A percentile compares a stretch with the other conserved stretches of the same genome.
phyloP scores from a whole-genome alignment of 352 stramenopile species.

The Phytophthora quininea region DNA sequence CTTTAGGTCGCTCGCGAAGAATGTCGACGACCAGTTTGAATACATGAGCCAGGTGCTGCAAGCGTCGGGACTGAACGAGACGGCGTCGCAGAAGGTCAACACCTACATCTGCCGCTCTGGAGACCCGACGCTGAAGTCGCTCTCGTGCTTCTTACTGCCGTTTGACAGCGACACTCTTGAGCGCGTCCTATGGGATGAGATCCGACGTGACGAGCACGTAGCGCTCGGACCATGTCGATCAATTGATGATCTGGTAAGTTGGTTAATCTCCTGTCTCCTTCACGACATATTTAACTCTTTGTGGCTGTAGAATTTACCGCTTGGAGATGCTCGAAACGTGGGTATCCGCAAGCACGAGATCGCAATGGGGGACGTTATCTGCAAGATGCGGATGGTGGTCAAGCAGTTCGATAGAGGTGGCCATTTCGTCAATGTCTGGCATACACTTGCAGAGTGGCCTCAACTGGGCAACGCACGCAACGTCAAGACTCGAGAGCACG shows the following conservation, averaged over 20 bases:
- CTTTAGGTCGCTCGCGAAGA: background rate
- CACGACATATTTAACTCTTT: background rate
- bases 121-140: constrained; percentile 3
- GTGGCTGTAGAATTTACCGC: constrained; percentile 3
- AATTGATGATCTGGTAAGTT: background rate
- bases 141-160: constrained; percentile 2
- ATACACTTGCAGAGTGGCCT: constrained; percentile 18
- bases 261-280: too few species aligned
- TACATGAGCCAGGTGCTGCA: constrained; percentile 8
- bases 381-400: constrained; percentile 17
- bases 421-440: constrained; percentile 21
- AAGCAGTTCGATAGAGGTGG: constrained; percentile 23
- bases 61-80: constrained; percentile 5
- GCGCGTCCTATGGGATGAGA: constrained; percentile 1
- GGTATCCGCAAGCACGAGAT: constrained; percentile 13
- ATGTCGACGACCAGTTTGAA: constrained; percentile 13
- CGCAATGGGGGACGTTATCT: constrained; percentile 6
- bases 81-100: constrained; percentile 7
- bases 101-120: constrained; percentile 2
- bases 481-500: constrained; percentile 18
- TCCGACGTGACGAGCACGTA: constrained; percentile 1
- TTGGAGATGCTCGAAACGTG: constrained; percentile 8
- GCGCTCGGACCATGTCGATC: background rate
- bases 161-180: constrained; percentile 7
- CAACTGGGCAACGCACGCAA: background rate